Percentiles rank a stretch among this genome's conserved stretches.
phyloP scores from a whole-genome alignment of 2,329 filamentous ascomycete species.

The Hansfordia pulvinata region DNA sequence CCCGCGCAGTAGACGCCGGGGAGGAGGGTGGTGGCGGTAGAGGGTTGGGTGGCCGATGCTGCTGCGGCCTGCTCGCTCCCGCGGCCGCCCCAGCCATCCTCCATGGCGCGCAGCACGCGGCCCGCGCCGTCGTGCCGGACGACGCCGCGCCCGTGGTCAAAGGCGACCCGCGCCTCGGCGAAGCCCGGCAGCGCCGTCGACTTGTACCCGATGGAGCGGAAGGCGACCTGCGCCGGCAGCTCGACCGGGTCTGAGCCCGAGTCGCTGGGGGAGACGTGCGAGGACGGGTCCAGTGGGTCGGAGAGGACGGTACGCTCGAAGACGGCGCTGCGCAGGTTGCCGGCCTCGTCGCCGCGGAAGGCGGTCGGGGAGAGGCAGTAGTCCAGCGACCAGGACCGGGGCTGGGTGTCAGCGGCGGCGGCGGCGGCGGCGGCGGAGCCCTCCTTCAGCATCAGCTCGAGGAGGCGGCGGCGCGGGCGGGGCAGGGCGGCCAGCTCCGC shows the following conservation, averaged over 20 bases:
- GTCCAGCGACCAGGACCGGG: conserved; percentile 70
- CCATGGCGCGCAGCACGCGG: conserved; percentile 51
- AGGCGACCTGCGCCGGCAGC: conserved; percentile 59
- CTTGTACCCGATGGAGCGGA: conserved; percentile 92
- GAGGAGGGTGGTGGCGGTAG: conserved; percentile 27
- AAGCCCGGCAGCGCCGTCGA: conserved; percentile 68
- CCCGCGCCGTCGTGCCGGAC: conserved; percentile 75
- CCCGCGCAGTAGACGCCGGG: conserved; percentile 83
- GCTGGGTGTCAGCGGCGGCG: conserved; percentile 28
- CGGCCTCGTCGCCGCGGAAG: conserved; percentile 40
- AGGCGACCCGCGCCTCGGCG: conserved; percentile 58
- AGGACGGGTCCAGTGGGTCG: too few species aligned
- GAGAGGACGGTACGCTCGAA: conserved; percentile 53
- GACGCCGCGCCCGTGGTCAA: conserved; percentile 60
- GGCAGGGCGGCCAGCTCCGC: conserved; percentile 54
- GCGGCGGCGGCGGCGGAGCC: conserved; percentile 42
- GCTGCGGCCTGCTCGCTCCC: too few species aligned
- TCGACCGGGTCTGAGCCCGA: conserved; percentile 23
- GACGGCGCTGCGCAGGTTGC: conserved; percentile 46
- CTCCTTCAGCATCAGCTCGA: conserved; percentile 70
- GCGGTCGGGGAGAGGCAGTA: conserved; percentile 69
- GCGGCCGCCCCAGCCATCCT: too few species aligned
- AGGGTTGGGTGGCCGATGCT: conserved; percentile 14
- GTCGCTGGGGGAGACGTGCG: conserved; percentile 33
- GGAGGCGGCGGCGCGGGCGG: conserved; percentile 61